Conservation (phyloP, 441 rosid genomes). For the Oxalis stricta region DNA sequence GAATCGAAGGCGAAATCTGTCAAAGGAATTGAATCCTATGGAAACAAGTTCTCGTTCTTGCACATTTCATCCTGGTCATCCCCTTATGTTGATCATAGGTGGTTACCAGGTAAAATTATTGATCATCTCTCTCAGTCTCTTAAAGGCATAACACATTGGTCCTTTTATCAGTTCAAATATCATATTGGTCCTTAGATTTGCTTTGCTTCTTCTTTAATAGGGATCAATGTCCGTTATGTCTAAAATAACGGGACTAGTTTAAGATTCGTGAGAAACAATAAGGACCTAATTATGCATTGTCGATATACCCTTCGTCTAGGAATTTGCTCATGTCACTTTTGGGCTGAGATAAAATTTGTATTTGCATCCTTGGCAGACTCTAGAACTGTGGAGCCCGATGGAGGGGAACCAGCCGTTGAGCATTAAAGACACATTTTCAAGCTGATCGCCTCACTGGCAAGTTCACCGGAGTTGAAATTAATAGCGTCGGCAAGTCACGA, state of each 20-base stretch:
- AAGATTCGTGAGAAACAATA: no score
- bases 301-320: background rate
- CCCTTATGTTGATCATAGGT: slow-evolving; percentile 24
- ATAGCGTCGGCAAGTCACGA: slow-evolving; percentile 35
- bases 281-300: no score
- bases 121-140: background rate
- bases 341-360: background rate
- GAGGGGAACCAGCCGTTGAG: slow-evolving; percentile 16
- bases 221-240: no score
- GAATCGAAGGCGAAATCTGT: slow-evolving; percentile 18
- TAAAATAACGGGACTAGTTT: no score
- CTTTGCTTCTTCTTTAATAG: no score
- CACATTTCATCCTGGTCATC: slow-evolving; percentile 28
- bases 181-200: no score
- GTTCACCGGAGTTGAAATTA: slow-evolving; percentile 14
- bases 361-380: slow-evolving; percentile 15
- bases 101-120: slow-evolving; percentile 19
- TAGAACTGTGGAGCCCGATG: slow-evolving; percentile 32
- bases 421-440: slow-evolving; percentile 24
- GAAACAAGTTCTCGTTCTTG: slow-evolving; percentile 28
- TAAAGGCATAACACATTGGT: no score
- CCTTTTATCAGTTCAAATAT: no score
- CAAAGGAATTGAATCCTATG: slow-evolving; percentile 17
- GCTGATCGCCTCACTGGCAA: slow-evolving; percentile 21
- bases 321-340: background rate